Percentiles rank a stretch among this genome's conserved stretches.
These are phyloP conservation scores for Capsella rubella DNA, from an alignment of 441 rosid species.

Conservation along the genomic window DNA sequence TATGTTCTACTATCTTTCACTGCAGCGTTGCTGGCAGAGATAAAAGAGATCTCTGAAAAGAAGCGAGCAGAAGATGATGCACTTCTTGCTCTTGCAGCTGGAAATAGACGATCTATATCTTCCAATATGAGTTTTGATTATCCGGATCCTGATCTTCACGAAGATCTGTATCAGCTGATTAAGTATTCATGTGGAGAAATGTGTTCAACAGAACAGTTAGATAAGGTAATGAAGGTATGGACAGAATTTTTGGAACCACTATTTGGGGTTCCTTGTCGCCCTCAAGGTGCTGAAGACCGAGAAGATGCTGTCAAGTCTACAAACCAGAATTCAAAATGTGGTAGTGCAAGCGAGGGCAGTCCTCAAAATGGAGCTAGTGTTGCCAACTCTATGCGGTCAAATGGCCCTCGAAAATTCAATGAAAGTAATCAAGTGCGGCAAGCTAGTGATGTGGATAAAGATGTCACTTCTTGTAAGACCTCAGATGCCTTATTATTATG, in stretches of 20 bases:
- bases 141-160: constrained; percentile 90
- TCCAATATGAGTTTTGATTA: constrained; percentile 84
- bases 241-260: constrained; percentile 90
- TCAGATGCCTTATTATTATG: constrained; percentile 51
- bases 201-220: constrained; percentile 92
- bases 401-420: constrained; percentile 67
- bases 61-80: constrained; percentile 81
- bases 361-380: constrained; percentile 54
- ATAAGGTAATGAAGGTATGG: constrained; percentile 94
- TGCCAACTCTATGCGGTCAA: constrained; percentile 57
- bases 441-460: constrained; percentile 63
- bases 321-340: constrained; percentile 56
- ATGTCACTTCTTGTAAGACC: constrained; percentile 52
- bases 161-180: constrained; percentile 93
- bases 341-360: constrained; percentile 64
- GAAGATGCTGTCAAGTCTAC: constrained; percentile 78
- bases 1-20: constrained; percentile 31
- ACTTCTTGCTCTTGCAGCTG: constrained; percentile 89
- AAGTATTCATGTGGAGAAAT: constrained; percentile 96
- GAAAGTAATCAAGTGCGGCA: constrained; percentile 64
- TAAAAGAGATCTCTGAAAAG: constrained; percentile 88
- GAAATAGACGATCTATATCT: constrained; percentile 71
- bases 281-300: constrained; percentile 87
- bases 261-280: constrained; percentile 83
- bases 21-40: constrained; percentile 88